phyloP scores from a whole-genome alignment of 2,329 filamentous ascomycete species.

The Microsporum ferrugineum region DNA sequence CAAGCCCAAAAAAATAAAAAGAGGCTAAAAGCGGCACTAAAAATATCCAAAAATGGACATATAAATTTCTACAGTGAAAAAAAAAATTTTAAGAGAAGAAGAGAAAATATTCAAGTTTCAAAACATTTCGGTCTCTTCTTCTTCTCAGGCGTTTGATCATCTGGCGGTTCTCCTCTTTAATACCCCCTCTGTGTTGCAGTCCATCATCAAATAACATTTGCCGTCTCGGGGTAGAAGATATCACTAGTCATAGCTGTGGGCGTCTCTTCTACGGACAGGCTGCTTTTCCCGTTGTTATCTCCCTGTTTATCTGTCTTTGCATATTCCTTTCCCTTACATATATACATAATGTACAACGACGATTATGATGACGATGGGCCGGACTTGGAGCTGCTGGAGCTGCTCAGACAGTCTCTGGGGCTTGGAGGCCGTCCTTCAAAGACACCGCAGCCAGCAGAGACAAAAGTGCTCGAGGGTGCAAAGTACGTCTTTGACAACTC shows the following conservation, averaged over 20 bases:
- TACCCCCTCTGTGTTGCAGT: background rate
- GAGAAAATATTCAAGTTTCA: background rate
- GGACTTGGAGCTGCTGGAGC: constrained; percentile 74
- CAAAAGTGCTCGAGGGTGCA: constrained; percentile 68
- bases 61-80: background rate
- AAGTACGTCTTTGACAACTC: constrained; percentile 84
- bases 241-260: background rate
- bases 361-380: constrained; percentile 56
- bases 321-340: background rate
- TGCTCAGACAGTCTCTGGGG: constrained; percentile 69
- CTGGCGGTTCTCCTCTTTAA: background rate
- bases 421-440: constrained; percentile 46
- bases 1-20: no score
- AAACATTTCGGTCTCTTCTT: background rate
- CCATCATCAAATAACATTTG: background rate
- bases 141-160: background rate
- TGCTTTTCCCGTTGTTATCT: background rate
- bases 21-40: background rate
- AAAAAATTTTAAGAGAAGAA: background rate
- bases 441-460: constrained; percentile 49
- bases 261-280: no score
- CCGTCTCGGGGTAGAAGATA: background rate
- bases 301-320: background rate
- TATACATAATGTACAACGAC: background rate
- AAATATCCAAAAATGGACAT: background rate